A percentile compares a stretch with the other conserved stretches of the same genome.
Conservation (phyloP, 768 basidiomycete genomes). For the Auricularia auricula-judae region DNA sequence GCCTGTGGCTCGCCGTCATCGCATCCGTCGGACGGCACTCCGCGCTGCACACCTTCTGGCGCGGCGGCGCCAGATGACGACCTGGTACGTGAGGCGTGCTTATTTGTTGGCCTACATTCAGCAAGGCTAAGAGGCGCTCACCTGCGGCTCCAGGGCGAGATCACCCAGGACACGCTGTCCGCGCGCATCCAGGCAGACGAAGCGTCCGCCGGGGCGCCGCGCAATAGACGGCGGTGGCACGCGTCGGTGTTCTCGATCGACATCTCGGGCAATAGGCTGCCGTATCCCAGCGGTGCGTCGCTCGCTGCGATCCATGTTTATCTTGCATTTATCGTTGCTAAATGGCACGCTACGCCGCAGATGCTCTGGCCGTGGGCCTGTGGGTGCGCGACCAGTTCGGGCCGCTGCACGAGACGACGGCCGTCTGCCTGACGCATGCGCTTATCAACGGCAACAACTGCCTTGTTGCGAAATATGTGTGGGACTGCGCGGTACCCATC, state of each 20-base stretch:
- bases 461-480: not conserved
- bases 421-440: slow-evolving; percentile 63
- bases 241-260: slow-evolving; percentile 20
- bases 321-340: not conserved
- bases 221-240: slow-evolving; percentile 41
- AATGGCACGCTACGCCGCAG: slow-evolving; percentile 23
- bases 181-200: slow-evolving; percentile 70
- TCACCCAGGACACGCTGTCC: slow-evolving; percentile 62
- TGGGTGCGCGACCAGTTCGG: slow-evolving; percentile 54
- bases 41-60: not conserved
- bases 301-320: not conserved
- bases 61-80: slow-evolving; percentile 1
- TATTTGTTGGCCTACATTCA: not conserved
- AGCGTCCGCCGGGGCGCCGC: slow-evolving; percentile 39
- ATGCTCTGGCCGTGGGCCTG: slow-evolving; percentile 42
- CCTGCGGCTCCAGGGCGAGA: slow-evolving; percentile 37
- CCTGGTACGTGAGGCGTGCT: slow-evolving; percentile 5
- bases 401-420: slow-evolving; percentile 42
- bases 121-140: not conserved
- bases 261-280: slow-evolving; percentile 36
- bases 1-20: slow-evolving; percentile 13
- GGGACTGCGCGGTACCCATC: slow-evolving; percentile 38
- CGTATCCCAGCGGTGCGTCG: slow-evolving; percentile 47
- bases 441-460: slow-evolving; percentile 48
- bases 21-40: slow-evolving; percentile 9